Base-by-base conservation (phyloP, 441 rosid species). In the Arabidopsis lyrata region DNA sequence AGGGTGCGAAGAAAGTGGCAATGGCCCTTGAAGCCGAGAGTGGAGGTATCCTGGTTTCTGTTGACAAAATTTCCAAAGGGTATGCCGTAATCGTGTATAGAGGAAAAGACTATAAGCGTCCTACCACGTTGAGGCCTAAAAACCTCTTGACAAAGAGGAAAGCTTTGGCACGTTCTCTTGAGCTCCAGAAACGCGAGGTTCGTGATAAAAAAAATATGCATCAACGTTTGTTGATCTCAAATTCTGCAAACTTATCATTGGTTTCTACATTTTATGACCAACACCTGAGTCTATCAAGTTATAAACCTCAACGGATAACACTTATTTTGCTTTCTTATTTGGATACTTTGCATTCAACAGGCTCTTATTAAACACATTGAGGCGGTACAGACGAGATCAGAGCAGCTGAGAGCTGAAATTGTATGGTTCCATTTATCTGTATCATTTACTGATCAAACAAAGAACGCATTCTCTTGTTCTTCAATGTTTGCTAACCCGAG, bases 11-110 rank as follows among this genome's bases (percentile, higher is more conserved):
- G 82, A 92, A 90, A 78, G 82, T 90, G 56, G 99, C 99, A 13
- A 39, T 95, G 58, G 91, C 96, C 6, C 99, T 92, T 70, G 98
- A 92, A 84, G 98, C 95, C 61, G 99, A 95, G 84, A 95, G 99
- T 73, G 96, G 98, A n/a, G 98, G 98, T 48, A 78, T 92, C 62
- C 78, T 95, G 80, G 97, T 95, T 77, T 95, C 99, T 3, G 90
- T 92, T 11, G 98, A 95, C 80, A 92, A 80, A 80, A 56, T 95
- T 78, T 92, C 99, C 47, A 95, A 95, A 84, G 97, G 99, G 14
- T 95, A 92, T 68, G 97, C 97, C 52, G 82, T 92, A 62, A 80
- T 95, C 64, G 93, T 95, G 1, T 95, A 81, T 65, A 84, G 97
- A 70, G 99, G 99, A 70, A 92, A 89, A 73, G 91, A 89, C 71